phyloP scores from a whole-genome alignment of 176 grass and related monocot genomes.

The Ensete ventricosum region DNA sequence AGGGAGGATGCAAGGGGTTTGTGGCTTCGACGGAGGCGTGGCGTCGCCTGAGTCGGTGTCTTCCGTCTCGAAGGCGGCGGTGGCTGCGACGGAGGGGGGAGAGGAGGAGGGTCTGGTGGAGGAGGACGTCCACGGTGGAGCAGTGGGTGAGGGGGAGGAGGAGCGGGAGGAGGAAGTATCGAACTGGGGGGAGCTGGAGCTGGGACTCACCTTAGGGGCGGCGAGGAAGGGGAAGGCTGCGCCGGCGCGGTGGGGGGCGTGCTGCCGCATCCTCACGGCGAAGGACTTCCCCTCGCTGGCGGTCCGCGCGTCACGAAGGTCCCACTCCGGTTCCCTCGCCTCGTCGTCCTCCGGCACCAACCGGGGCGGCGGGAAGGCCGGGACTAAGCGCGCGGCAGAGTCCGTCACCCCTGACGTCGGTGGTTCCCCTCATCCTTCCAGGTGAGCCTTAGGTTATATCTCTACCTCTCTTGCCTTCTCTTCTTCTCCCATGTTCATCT shows the following conservation, averaged over 20 bases:
- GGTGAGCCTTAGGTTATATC: constrained; percentile 23
- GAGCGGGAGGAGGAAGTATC: not conserved
- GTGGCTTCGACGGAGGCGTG: no score
- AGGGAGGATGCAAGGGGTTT: not conserved
- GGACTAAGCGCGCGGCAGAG: constrained; percentile 25
- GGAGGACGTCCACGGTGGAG: no score
- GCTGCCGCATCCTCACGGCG: constrained; percentile 52
- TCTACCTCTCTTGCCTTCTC: not conserved
- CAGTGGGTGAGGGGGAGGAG: no score
- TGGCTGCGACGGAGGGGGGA: not conserved
- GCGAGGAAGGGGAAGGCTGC: constrained; percentile 24
- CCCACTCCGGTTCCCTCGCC: constrained; percentile 43
- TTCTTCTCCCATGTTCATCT: no score
- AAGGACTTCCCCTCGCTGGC: constrained; percentile 41
- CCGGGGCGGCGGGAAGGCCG: not conserved
- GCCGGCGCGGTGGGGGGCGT: constrained; percentile 22
- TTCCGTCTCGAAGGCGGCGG: no score
- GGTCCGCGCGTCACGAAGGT: constrained; percentile 4
- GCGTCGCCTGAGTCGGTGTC: no score
- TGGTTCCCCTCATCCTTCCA: constrained; percentile 44
- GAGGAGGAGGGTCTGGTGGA: no score
- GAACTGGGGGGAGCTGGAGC: constrained; percentile 32
- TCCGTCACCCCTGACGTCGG: constrained; percentile 29
- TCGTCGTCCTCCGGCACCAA: constrained; percentile 36
- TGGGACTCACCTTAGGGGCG: constrained; percentile 52